A percentile compares a stretch with the other conserved stretches of the same genome.
phyloP scores from a whole-genome alignment of 1,284 basidiomycete species.

The Thecaphora frezii region DNA sequence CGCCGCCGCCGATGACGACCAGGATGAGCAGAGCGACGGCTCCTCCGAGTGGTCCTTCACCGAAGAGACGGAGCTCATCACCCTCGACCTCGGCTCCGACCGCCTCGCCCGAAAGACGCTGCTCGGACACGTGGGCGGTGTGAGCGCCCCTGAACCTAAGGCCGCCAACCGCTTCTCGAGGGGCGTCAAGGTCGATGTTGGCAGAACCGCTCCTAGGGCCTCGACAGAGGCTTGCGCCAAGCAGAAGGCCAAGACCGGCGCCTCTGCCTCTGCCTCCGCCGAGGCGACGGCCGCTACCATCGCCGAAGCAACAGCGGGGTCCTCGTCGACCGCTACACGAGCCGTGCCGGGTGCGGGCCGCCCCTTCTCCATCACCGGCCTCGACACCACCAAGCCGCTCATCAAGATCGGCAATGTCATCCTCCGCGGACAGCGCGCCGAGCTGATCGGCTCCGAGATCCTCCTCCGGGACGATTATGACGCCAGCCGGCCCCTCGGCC shows the following conservation, averaged over 20 bases:
- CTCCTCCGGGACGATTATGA: slow-evolving; percentile 19
- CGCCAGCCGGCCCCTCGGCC: slow-evolving; percentile 5
- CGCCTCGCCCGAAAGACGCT: slow-evolving; percentile 14
- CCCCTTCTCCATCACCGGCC: slow-evolving; percentile 21
- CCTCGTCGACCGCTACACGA: background rate
- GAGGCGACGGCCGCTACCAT: slow-evolving; percentile 1
- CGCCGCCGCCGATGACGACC: background rate
- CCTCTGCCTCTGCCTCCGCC: background rate
- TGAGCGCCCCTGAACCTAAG: background rate
- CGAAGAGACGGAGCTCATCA: slow-evolving; percentile 22
- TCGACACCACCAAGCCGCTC: slow-evolving; percentile 16
- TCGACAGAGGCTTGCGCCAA: no score
- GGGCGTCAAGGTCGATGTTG: no score
- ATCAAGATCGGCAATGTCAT: slow-evolving; percentile 30
- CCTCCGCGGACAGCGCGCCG: slow-evolving; percentile 11
- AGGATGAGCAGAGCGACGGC: slow-evolving; percentile 1
- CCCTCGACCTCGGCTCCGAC: slow-evolving; percentile 24
- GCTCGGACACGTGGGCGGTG: slow-evolving; percentile 7
- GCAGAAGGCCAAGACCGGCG: no score
- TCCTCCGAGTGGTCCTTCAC: slow-evolving; percentile 23
- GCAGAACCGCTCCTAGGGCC: no score
- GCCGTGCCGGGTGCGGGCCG: slow-evolving; percentile 10
- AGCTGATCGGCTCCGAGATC: slow-evolving; percentile 25
- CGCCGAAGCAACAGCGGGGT: background rate
- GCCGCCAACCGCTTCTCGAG: no score